Evolutionary conservation across 2,329 filamentous ascomycete species (phyloP), one percentile per base, ranked within the genome.

Genomic region (Aspergillus caelatus): DNA sequence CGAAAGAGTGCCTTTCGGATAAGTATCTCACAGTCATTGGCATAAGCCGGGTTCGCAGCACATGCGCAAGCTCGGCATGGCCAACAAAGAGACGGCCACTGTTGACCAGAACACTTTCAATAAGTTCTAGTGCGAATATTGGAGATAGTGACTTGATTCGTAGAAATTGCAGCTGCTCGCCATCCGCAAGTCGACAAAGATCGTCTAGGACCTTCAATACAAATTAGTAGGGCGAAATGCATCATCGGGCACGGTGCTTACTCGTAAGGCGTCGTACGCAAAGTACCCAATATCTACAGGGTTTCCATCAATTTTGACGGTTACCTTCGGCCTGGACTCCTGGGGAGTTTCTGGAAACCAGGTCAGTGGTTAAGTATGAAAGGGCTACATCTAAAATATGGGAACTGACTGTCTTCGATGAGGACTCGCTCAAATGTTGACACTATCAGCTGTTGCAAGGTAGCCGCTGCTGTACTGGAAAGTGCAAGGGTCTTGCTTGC

Each of bases 381-480:
- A 12, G 53, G 46, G 39, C 45, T 30, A 14, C 8, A 43, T 14
- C 28, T 14, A 50, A 11, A 36, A 34, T 23, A 32, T 32, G 2
- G 23, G 36, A 14, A 83, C 87, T 76, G 79, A 90, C 89, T 89
- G 75, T 97, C 93, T 81, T 97, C 93, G 7, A 82, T 81, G 0
- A 89, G 86, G 2, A 97, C 93, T 76, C 96, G 95, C 75, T 98
- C 95, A 78, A 97, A 98, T 0, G 97, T 91, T 0, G 92, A 91
- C 36, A 95, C 92, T 9, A 98, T 89, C 16, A 99, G 86, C 77
- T 98, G 95, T 78, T 97, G 94, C 60, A 99, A 82, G 2, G 95
- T 98, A n/a, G 95, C 95, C 30, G 94, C 93, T 11, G 95, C 95
- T 1, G 96, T 98, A 71, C 96, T 96, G 74, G 94, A 96, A 70